Evolutionary conservation across 257 asterid genomes (phyloP).

Genomic region (Nicotiana tomentosiformis): DNA sequence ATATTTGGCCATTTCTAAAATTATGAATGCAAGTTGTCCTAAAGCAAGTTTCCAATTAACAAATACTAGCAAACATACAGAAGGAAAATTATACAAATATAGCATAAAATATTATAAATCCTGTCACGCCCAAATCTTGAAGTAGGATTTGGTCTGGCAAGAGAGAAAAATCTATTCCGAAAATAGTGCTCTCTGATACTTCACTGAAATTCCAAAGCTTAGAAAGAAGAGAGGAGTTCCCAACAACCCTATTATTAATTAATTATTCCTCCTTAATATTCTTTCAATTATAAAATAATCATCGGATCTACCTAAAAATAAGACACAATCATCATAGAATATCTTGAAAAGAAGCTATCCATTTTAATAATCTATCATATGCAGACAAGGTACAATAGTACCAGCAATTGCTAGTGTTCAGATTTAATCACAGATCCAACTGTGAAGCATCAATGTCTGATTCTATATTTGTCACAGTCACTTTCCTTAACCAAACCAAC

Average conservation of each 20-base stretch:
- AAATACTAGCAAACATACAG: not conserved
- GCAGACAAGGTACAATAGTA: not conserved
- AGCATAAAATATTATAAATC: not conserved
- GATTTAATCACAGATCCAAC: not conserved
- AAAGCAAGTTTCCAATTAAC: not conserved
- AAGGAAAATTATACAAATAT: not conserved
- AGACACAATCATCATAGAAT: constrained; percentile 31
- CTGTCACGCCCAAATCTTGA: constrained; percentile 45
- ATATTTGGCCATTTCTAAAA: not conserved
- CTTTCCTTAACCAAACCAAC: constrained; percentile 21
- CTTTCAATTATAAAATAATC: constrained; percentile 12
- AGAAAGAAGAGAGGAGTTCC: not conserved
- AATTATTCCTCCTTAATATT: constrained; percentile 20
- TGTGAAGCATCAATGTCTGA: constrained; percentile 26
- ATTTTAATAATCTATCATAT: constrained; percentile 7
- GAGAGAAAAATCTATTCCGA: constrained; percentile 20
- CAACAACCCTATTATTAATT: constrained; percentile 20
- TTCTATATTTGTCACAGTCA: constrained; percentile 5
- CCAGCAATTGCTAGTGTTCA: constrained; percentile 11
- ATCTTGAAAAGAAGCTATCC: constrained; percentile 20
- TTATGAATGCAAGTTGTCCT: not conserved
- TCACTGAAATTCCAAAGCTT: constrained; percentile 17
- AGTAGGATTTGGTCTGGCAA: constrained; percentile 30
- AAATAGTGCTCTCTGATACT: constrained; percentile 32
- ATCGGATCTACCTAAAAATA: constrained; percentile 36